Percentiles rank a stretch among this genome's conserved stretches.
Evolutionary conservation across 2,329 filamentous ascomycete species (phyloP).

Genomic region (Botrytis medusae): DNA sequence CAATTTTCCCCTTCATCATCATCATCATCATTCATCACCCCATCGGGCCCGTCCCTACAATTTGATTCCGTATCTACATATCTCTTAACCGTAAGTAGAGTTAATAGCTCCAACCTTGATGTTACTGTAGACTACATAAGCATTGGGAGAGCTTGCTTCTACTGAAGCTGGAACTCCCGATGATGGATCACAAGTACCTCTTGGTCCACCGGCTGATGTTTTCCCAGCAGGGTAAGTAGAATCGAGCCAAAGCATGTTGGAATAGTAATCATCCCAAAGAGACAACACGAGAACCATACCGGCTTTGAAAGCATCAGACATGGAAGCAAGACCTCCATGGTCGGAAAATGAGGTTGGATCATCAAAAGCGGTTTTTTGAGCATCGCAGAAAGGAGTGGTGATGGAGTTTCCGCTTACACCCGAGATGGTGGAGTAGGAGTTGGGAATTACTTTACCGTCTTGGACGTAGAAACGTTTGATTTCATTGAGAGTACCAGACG

Average conservation of each 20-base stretch:
- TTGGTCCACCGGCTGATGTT: constrained; percentile 49
- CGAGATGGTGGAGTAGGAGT: constrained; percentile 48
- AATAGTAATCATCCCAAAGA: constrained; percentile 56
- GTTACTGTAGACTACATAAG: constrained; percentile 44
- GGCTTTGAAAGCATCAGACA: constrained; percentile 53
- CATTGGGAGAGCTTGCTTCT: constrained; percentile 47
- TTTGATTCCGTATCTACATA: background rate
- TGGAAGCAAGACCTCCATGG: constrained; percentile 55
- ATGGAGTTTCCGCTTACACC: constrained; percentile 53
- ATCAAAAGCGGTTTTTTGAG: constrained; percentile 55
- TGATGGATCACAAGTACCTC: constrained; percentile 54
- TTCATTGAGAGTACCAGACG: constrained; percentile 52
- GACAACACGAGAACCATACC: constrained; percentile 67
- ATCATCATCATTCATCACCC: too few species aligned
- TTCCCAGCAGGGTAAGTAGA: constrained; percentile 57
- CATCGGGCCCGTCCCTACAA: background rate
- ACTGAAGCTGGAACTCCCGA: constrained; percentile 54
- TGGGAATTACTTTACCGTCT: constrained; percentile 52
- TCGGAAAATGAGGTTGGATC: constrained; percentile 53
- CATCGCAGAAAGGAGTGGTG: constrained; percentile 56
- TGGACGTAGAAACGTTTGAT: constrained; percentile 60
- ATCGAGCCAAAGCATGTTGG: constrained; percentile 76
- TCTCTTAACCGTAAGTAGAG: constrained; percentile 34
- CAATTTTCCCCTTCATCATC: too few species aligned
- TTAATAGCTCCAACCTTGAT: constrained; percentile 40